Evolutionary conservation across 2,329 filamentous ascomycete genomes (phyloP).

Genomic region (Hypocrella siamensis): DNA sequence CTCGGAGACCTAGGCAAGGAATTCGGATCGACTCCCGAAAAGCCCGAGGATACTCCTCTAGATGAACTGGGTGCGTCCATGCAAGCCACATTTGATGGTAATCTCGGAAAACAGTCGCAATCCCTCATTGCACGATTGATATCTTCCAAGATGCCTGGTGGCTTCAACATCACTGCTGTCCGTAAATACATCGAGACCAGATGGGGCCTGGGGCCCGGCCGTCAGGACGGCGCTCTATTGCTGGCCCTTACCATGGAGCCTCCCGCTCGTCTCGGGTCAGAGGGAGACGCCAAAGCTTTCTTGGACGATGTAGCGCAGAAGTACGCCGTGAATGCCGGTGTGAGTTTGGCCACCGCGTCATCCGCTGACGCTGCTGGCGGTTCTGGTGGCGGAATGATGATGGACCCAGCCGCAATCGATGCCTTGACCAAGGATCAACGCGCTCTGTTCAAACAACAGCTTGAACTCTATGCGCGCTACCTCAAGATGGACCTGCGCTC

Average conservation of each 20-base stretch:
- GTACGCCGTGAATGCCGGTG: constrained; percentile 70
- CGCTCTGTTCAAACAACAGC: constrained; percentile 92
- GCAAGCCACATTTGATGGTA: constrained; percentile 97
- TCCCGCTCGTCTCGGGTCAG: constrained; percentile 70
- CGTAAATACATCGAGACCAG: constrained; percentile 89
- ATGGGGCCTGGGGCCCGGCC: constrained; percentile 75
- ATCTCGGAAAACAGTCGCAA: constrained; percentile 90
- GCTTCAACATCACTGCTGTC: constrained; percentile 94
- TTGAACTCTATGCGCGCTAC: constrained; percentile 88
- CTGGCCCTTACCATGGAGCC: constrained; percentile 90
- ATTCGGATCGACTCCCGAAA: constrained; percentile 94
- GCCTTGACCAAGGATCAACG: constrained; percentile 94
- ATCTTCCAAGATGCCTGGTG: constrained; percentile 98
- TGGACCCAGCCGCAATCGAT: constrained; percentile 95
- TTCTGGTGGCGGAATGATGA: constrained; percentile 84
- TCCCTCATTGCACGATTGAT: constrained; percentile 88
- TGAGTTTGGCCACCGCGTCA: constrained; percentile 65
- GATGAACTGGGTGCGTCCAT: constrained; percentile 91
- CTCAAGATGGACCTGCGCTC: constrained; percentile 92
- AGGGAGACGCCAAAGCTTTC: constrained; percentile 82
- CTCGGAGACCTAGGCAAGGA: constrained; percentile 95
- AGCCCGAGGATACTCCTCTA: constrained; percentile 91
- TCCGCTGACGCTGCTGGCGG: constrained; percentile 58
- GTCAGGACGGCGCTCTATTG: constrained; percentile 82
- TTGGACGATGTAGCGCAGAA: constrained; percentile 80